phyloP scores from a whole-genome alignment of 2,329 filamentous ascomycete genomes.

The Zymoseptoria crescenta region DNA sequence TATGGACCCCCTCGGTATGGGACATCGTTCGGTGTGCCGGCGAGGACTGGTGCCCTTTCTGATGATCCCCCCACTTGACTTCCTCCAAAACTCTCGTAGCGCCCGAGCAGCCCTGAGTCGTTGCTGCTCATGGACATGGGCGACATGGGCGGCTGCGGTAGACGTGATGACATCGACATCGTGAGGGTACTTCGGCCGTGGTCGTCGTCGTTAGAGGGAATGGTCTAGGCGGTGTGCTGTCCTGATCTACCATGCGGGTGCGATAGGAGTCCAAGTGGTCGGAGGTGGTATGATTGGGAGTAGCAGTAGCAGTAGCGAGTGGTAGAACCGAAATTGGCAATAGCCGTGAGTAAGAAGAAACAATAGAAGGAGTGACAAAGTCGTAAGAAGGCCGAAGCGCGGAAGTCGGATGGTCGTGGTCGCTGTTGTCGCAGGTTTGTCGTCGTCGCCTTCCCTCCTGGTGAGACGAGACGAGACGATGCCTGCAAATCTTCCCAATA shows the following conservation, averaged over 20 bases:
- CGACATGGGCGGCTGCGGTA: conserved; percentile 44
- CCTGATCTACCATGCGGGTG: neutral
- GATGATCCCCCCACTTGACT: neutral
- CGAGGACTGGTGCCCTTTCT: conserved; percentile 6
- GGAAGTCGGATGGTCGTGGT: neutral
- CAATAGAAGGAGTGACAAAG: neutral
- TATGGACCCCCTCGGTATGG: conserved; percentile 25
- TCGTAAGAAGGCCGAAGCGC: neutral
- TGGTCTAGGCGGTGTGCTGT: neutral
- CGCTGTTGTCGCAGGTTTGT: neutral
- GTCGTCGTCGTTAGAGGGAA: conserved; percentile 1
- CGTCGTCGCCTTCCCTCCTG: neutral
- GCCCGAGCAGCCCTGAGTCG: conserved; percentile 47
- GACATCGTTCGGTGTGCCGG: conserved; percentile 17
- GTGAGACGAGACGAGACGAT: neutral
- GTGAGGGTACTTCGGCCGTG: neutral
- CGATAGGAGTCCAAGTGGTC: neutral
- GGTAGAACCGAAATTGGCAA: neutral
- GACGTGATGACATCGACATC: conserved; percentile 1
- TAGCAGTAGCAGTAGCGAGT: neutral
- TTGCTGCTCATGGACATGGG: conserved; percentile 74
- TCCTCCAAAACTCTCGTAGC: conserved; percentile 14
- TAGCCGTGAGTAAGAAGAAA: neutral
- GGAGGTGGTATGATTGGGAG: neutral
- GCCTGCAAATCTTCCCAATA: neutral